Evolutionary conservation across 73 alveolate species (phyloP).

Genomic region (Paramecium tetraurelia): DNA sequence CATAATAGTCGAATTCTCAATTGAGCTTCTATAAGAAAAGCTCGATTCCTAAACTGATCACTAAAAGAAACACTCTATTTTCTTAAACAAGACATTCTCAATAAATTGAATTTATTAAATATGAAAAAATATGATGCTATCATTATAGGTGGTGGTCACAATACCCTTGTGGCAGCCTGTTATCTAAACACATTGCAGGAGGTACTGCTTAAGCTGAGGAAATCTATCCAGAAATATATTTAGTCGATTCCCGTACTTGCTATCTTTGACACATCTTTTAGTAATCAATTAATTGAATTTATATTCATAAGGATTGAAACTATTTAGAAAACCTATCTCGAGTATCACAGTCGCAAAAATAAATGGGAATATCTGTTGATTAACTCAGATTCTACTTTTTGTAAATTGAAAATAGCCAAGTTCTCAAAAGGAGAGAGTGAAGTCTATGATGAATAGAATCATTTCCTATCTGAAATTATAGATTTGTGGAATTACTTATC

Average conservation of each 20-base stretch:
- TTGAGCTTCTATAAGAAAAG: not conserved
- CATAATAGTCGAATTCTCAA: not conserved
- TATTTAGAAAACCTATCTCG: slow-evolving; percentile 57
- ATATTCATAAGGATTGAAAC: slow-evolving; percentile 54
- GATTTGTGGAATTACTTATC: slow-evolving; percentile 51
- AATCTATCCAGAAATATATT: slow-evolving; percentile 69
- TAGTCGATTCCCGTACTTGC: slow-evolving; percentile 67
- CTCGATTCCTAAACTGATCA: not conserved
- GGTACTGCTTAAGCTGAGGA: slow-evolving; percentile 82
- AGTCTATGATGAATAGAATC: slow-evolving; percentile 53
- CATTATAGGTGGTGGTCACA: slow-evolving; percentile 78
- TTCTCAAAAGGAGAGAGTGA: slow-evolving; percentile 73
- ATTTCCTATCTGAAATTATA: slow-evolving; percentile 53
- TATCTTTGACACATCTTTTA: slow-evolving; percentile 57
- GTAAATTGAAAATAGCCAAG: slow-evolving; percentile 65
- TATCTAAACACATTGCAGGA: slow-evolving; percentile 71
- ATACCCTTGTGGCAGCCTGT: slow-evolving; percentile 73
- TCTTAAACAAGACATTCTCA: slow-evolving; percentile 16
- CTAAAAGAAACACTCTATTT: not conserved
- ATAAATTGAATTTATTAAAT: not conserved
- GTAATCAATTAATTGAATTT: slow-evolving; percentile 67
- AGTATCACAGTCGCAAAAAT: slow-evolving; percentile 66
- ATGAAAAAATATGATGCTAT: slow-evolving; percentile 69
- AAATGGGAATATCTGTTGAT: slow-evolving; percentile 61
- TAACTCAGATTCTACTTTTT: slow-evolving; percentile 51